These are phyloP conservation scores for Cryptosporidium viatorum DNA, from an alignment of 169 alveolate species.

Conservation along the genomic window DNA sequence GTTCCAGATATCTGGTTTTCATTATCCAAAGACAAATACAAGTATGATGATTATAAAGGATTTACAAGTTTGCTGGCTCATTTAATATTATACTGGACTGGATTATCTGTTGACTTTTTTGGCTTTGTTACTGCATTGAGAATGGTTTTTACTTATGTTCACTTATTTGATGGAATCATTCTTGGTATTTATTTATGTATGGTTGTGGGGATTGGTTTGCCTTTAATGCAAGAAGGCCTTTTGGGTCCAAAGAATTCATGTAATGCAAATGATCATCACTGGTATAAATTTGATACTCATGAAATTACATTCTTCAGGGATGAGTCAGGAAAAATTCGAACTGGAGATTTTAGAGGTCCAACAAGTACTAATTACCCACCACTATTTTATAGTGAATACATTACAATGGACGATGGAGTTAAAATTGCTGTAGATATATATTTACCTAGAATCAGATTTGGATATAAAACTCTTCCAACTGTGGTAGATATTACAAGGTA, in stretches of 20 bases:
- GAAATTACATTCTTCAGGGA: constrained; percentile 33
- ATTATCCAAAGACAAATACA: constrained; percentile 57
- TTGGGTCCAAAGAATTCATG: constrained; percentile 55
- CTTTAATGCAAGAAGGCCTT: constrained; percentile 72
- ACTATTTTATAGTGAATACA: constrained; percentile 75
- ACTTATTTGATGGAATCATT: constrained; percentile 11
- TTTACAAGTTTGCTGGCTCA: constrained; percentile 23
- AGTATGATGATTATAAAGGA: constrained; percentile 71
- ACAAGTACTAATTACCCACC: constrained; percentile 77
- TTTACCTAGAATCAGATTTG: constrained; percentile 73
- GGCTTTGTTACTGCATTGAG: constrained; percentile 55
- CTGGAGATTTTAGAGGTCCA: constrained; percentile 72
- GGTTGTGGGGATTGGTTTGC: constrained; percentile 44
- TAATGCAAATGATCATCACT: constrained; percentile 72
- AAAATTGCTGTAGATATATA: constrained; percentile 80
- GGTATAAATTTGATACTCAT: constrained; percentile 61
- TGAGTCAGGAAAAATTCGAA: constrained; percentile 40
- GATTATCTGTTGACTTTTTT: constrained; percentile 57
- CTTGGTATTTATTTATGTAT: constrained; percentile 22
- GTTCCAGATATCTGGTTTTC: constrained; percentile 76
- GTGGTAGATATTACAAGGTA: constrained; percentile 79
- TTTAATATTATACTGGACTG: constrained; percentile 40
- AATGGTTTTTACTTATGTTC: constrained; percentile 57
- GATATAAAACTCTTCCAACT: constrained; percentile 63
- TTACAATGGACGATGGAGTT: constrained; percentile 80